Evolutionary conservation across 768 basidiomycete genomes (phyloP).

Genomic region (Leucosporidium scottii): DNA sequence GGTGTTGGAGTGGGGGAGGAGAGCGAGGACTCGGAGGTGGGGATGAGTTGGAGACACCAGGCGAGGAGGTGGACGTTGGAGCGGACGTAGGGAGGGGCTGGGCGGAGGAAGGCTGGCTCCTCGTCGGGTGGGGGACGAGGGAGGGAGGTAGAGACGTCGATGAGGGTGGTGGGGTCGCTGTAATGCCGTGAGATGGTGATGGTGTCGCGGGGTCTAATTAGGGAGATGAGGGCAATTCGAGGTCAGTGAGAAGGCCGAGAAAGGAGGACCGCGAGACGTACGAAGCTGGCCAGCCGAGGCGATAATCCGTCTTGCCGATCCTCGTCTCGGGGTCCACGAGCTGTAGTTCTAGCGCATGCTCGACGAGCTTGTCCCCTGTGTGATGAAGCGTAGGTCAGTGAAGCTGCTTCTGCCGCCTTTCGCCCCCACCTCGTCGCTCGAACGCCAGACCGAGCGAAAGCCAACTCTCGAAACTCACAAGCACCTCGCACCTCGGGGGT

Average conservation of each 20-base stretch:
- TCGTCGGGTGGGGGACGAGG: conserved; percentile 47
- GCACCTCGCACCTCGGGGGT: conserved; percentile 78
- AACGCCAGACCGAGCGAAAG: neutral
- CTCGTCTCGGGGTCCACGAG: conserved; percentile 77
- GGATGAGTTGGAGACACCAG: conserved; percentile 29
- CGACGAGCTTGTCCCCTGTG: conserved; percentile 74
- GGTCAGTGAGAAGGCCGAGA: neutral
- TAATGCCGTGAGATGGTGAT: conserved; percentile 86
- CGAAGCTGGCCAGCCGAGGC: conserved; percentile 95
- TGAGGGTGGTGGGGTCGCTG: conserved; percentile 53
- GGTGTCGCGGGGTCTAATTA: conserved; percentile 76
- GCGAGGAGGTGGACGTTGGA: conserved; percentile 32
- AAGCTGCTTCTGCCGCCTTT: neutral
- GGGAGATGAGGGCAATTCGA: neutral
- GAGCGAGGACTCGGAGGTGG: neutral
- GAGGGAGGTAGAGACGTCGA: conserved; percentile 88
- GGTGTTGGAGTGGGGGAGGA: neutral
- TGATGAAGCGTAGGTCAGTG: conserved; percentile 37
- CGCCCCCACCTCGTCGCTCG: conserved; percentile 5
- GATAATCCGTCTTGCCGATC: conserved; percentile 82
- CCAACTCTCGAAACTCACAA: conserved; percentile 39
- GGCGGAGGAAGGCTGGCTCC: conserved; percentile 37
- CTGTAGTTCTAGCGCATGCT: conserved; percentile 72
- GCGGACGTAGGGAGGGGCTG: conserved; percentile 37
- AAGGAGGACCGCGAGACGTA: conserved; percentile 46